Conservation (phyloP, 2,329 filamentous ascomycete species). For the Trematosphaeria pertusa region DNA sequence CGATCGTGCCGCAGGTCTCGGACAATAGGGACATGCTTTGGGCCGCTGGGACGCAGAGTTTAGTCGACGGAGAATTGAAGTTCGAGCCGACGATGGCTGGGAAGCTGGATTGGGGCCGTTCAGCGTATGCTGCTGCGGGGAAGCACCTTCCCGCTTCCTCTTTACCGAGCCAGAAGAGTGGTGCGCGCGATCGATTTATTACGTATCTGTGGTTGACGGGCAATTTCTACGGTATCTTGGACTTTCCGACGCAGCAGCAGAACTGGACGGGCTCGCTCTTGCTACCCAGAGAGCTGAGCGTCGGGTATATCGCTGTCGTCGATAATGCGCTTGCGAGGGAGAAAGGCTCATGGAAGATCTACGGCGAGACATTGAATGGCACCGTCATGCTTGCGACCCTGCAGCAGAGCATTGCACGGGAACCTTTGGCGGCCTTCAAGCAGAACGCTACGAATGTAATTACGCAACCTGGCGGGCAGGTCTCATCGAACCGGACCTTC, state of each 20-base stretch:
- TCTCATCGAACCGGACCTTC: slow-evolving; percentile 17
- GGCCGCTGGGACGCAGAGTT: slow-evolving; percentile 47
- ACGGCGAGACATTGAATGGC: slow-evolving; percentile 33
- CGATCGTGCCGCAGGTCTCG: slow-evolving; percentile 49
- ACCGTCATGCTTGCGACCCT: slow-evolving; percentile 49
- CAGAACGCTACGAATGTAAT: slow-evolving; percentile 27
- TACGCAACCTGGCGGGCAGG: slow-evolving; percentile 16
- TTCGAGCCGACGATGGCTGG: slow-evolving; percentile 53
- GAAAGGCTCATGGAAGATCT: slow-evolving; percentile 50
- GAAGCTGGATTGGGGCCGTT: slow-evolving; percentile 51
- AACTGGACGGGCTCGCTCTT: slow-evolving; percentile 55
- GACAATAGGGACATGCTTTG: slow-evolving; percentile 53
- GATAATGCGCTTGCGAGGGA: slow-evolving; percentile 51
- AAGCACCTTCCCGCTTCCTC: slow-evolving; percentile 51
- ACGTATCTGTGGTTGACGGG: slow-evolving; percentile 54
- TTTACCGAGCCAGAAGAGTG: slow-evolving; percentile 47
- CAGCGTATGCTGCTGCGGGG: slow-evolving; percentile 54
- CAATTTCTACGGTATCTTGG: slow-evolving; percentile 49
- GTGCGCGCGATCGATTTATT: slow-evolving; percentile 52
- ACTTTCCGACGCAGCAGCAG: slow-evolving; percentile 51
- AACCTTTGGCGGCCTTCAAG: slow-evolving; percentile 43
- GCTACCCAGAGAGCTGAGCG: slow-evolving; percentile 52
- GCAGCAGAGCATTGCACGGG: slow-evolving; percentile 50
- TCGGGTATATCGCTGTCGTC: slow-evolving; percentile 52
- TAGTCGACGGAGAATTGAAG: slow-evolving; percentile 30